Percentiles rank a stretch among this genome's conserved stretches.
phyloP scores from a whole-genome alignment of 345 rosid species.

The Pistacia atlantica region DNA sequence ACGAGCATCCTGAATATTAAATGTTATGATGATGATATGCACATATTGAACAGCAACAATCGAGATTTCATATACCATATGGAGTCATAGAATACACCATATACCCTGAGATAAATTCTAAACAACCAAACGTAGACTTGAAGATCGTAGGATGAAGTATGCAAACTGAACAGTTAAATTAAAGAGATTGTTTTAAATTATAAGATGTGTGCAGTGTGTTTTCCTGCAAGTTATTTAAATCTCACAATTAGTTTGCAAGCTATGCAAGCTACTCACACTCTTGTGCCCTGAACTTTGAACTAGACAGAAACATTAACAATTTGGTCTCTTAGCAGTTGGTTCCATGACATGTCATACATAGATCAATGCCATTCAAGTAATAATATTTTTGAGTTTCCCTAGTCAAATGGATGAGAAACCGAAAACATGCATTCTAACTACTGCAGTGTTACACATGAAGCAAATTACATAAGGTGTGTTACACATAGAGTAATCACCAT shows the following conservation, averaged over 20 bases:
- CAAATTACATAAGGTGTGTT: not conserved
- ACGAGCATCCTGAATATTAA: not conserved
- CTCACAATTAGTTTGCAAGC: not conserved
- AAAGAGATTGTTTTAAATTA: not conserved
- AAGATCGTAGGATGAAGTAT: not conserved
- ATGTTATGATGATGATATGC: not conserved
- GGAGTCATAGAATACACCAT: not conserved
- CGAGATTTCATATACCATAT: not conserved
- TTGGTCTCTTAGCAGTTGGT: not conserved
- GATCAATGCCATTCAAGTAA: not conserved
- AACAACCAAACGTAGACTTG: not conserved
- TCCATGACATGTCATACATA: not conserved
- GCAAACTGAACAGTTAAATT: not conserved
- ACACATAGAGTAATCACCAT: not conserved
- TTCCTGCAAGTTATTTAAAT: not conserved
- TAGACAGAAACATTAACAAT: not conserved
- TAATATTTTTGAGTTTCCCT: not conserved
- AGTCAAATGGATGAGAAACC: not conserved
- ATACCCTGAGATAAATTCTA: not conserved
- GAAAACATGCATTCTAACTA: not conserved
- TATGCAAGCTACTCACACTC: not conserved
- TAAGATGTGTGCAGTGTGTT: not conserved
- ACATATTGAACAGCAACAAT: not conserved
- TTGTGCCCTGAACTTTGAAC: not conserved
- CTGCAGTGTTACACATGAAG: not conserved